These are phyloP conservation scores for Raddia guianensis DNA, from an alignment of 176 grass and related monocot genomes.

Conservation along the genomic window DNA sequence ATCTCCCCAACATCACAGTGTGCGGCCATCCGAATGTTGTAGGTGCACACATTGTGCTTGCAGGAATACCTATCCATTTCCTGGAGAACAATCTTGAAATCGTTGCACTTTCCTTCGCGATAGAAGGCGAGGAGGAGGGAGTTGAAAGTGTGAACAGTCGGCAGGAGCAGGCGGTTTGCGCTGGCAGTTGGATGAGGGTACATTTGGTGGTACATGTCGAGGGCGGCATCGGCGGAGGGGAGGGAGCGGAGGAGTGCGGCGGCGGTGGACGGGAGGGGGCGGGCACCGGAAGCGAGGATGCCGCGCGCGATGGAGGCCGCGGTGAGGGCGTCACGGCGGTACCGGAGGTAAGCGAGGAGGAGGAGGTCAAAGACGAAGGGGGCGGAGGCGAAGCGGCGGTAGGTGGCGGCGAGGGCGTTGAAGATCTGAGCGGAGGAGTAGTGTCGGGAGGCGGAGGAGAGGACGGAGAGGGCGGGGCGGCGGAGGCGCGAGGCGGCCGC, in stretches of 20 bases:
- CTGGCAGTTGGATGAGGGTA: conserved; percentile 17
- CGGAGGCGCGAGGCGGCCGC: conserved; percentile 38
- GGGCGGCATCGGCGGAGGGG: conserved; percentile 36
- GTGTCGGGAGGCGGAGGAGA: conserved; percentile 33
- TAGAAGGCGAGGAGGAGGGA: conserved; percentile 59
- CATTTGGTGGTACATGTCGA: conserved; percentile 52
- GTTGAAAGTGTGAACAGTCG: conserved; percentile 45
- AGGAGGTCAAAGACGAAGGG: conserved; percentile 53
- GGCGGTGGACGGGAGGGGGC: conserved; percentile 28
- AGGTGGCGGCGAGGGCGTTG: conserved; percentile 39
- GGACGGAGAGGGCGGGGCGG: conserved; percentile 19
- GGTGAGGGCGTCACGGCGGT: conserved; percentile 23
- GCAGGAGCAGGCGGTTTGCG: conserved; percentile 27
- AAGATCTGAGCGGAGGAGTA: conserved; percentile 21
- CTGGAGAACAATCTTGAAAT: conserved; percentile 30
- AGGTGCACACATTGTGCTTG: conserved; percentile 49
- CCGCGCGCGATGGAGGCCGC: conserved; percentile 26
- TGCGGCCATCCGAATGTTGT: conserved; percentile 51
- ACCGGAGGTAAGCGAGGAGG: conserved; percentile 46
- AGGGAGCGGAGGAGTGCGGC: conserved; percentile 31
- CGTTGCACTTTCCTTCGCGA: conserved; percentile 38
- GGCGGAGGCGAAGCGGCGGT: conserved; percentile 34
- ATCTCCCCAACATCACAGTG: conserved; percentile 40
- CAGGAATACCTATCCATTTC: conserved; percentile 55
- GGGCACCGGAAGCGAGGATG: conserved; percentile 10